phyloP scores from a whole-genome alignment of 148 eudicot species.

The Camellia lanceoleosa region DNA sequence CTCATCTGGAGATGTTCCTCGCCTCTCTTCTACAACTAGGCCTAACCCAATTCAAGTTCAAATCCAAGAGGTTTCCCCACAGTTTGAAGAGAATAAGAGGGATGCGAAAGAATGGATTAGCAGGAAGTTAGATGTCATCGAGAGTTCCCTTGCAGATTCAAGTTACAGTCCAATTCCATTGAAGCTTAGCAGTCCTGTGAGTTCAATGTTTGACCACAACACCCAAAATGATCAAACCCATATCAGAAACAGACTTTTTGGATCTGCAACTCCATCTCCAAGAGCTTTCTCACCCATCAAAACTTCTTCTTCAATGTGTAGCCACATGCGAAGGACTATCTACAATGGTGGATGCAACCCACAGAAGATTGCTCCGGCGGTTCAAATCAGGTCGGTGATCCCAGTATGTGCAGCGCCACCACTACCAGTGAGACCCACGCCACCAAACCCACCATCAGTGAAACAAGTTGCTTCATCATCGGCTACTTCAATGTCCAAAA shows the following conservation, averaged over 20 bases:
- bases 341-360: conserved; percentile 18
- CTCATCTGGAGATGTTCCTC: conserved; percentile 8
- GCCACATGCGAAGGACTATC: too few relatives aligned
- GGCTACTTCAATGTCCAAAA: conserved; percentile 4
- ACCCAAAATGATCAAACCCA: conserved; percentile 18
- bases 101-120: conserved; percentile 23
- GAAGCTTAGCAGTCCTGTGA: background rate
- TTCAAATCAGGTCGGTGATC: conserved; percentile 43
- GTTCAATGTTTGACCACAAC: conserved; percentile 15
- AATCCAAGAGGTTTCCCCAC: background rate
- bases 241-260: conserved; percentile 21
- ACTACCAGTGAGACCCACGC: background rate
- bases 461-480: conserved; percentile 16
- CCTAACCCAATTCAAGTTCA: conserved; percentile 1
- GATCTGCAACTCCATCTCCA: conserved; percentile 10
- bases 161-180: background rate
- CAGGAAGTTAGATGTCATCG: conserved; percentile 14
- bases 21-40: background rate
- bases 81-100: conserved; percentile 15
- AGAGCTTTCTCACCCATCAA: background rate
- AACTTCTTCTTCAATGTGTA: too few relatives aligned
- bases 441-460: background rate
- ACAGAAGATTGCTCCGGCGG: conserved; percentile 36
- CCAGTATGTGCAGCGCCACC: conserved; percentile 48
- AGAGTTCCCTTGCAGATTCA: background rate